phyloP scores from a whole-genome alignment of 2,329 filamentous ascomycete species.

The Neofusicoccum kwambonambiense region DNA sequence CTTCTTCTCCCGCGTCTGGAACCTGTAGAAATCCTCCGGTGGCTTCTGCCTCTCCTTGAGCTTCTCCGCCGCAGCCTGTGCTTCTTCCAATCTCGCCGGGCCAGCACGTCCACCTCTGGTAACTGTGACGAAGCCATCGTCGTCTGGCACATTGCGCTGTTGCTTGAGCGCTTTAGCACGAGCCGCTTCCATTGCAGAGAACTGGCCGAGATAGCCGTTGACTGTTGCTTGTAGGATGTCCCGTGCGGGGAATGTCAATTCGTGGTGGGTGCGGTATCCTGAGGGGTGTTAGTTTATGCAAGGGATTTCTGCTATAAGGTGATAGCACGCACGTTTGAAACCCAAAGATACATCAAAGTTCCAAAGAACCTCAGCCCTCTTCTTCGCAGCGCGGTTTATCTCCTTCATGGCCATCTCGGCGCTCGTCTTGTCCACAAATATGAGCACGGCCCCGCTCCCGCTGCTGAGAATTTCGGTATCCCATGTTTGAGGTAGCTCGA shows the following conservation, averaged over 20 bases:
- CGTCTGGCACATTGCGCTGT: conserved; percentile 78
- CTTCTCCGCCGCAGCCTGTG: conserved; percentile 61
- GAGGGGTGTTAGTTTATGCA: conserved; percentile 19
- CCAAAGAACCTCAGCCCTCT: conserved; percentile 66
- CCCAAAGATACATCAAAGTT: conserved; percentile 51
- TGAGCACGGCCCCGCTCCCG: conserved; percentile 75
- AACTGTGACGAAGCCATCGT: conserved; percentile 94
- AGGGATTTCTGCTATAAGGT: not conserved
- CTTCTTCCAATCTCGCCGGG: conserved; percentile 72
- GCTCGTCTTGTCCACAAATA: conserved; percentile 80
- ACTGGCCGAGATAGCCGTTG: conserved; percentile 84
- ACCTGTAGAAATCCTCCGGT: conserved; percentile 75
- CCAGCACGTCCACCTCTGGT: conserved; percentile 71
- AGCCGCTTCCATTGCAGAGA: conserved; percentile 65
- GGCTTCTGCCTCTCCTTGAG: conserved; percentile 58
- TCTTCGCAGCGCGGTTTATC: conserved; percentile 59
- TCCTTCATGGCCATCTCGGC: conserved; percentile 76
- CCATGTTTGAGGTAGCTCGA: conserved; percentile 68
- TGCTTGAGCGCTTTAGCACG: conserved; percentile 61
- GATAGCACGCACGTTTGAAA: conserved; percentile 49
- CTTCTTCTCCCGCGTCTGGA: conserved; percentile 76
- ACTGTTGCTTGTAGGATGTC: conserved; percentile 68
- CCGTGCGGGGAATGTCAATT: conserved; percentile 68
- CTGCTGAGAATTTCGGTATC: conserved; percentile 67
- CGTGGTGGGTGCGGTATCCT: conserved; percentile 64